Evolutionary conservation across 371 early-diverging fungal species (phyloP).

Genomic region (Cokeromyces recurvatus): DNA sequence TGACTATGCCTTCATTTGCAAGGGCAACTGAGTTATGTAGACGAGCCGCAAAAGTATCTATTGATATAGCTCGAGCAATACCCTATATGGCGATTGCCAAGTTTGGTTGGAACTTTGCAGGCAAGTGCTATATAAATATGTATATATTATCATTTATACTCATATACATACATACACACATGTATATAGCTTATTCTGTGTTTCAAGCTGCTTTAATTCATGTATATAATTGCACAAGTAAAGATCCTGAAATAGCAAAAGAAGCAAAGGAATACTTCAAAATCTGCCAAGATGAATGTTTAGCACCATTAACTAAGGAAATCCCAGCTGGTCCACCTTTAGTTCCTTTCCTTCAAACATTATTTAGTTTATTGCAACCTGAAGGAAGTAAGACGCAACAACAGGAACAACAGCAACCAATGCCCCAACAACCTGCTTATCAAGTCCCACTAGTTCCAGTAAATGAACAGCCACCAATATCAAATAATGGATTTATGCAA

Average conservation of each 20-base stretch:
- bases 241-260: slow-evolving; percentile 18
- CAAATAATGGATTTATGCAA: neutral
- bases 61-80: slow-evolving; percentile 43
- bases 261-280: slow-evolving; percentile 27
- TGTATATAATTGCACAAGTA: slow-evolving; percentile 34
- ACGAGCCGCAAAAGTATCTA: slow-evolving; percentile 44
- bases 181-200: slow-evolving; percentile 29
- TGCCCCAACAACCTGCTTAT: neutral
- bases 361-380: slow-evolving; percentile 14
- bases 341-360: slow-evolving; percentile 26
- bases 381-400: neutral
- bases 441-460: neutral
- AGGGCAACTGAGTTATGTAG: slow-evolving; percentile 36
- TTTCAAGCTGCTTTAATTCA: slow-evolving; percentile 42
- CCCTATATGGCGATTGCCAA: slow-evolving; percentile 21
- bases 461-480: neutral
- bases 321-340: slow-evolving; percentile 32
- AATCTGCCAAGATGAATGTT: slow-evolving; percentile 28
- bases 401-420: slow-evolving; percentile 4
- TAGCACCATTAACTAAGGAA: slow-evolving; percentile 24
- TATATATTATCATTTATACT: neutral
- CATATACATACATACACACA: neutral
- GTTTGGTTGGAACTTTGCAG: slow-evolving; percentile 45
- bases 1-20: slow-evolving; percentile 3
- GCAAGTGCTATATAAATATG: slow-evolving; percentile 7